Conservation (phyloP, 2,329 filamentous ascomycete genomes). For the Aspergillus tamarii region DNA sequence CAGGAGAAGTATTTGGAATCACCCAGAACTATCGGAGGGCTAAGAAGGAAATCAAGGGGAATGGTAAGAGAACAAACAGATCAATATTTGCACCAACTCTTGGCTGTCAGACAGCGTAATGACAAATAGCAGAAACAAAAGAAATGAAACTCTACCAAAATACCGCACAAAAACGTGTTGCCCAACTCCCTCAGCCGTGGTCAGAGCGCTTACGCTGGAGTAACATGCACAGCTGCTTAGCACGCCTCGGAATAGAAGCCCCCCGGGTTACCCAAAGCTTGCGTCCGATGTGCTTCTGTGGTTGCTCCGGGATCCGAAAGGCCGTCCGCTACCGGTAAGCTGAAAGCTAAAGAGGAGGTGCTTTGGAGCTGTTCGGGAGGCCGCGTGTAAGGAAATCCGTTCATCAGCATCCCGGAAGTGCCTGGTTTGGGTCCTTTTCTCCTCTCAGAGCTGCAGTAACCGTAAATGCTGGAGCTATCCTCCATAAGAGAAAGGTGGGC, state of each 20-base stretch:
- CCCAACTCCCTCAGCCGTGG: not conserved
- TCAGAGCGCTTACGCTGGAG: not conserved
- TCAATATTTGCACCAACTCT: not conserved
- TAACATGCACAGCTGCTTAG: not conserved
- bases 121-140: slow-evolving; percentile 1
- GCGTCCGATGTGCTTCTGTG: slow-evolving; percentile 26
- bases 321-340: slow-evolving; percentile 17
- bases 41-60: not conserved
- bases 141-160: not conserved
- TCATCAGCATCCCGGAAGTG: slow-evolving; percentile 39
- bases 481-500: slow-evolving; percentile 30
- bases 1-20: not conserved
- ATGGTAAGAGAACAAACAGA: not conserved
- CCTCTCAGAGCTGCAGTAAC: slow-evolving; percentile 39
- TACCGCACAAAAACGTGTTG: not conserved
- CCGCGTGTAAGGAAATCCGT: slow-evolving; percentile 45
- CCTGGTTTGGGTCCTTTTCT: slow-evolving; percentile 31
- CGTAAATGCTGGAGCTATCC: slow-evolving; percentile 42
- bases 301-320: slow-evolving; percentile 25
- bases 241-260: slow-evolving; percentile 13
- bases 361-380: slow-evolving; percentile 18
- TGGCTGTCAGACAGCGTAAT: not conserved
- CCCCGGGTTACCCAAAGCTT: slow-evolving; percentile 29
- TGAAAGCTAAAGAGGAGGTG: slow-evolving; percentile 11
- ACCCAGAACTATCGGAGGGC: not conserved